Evolutionary conservation across 495 filamentous ascomycete species (phyloP).

Genomic region (Chlorociboria aeruginascens): DNA sequence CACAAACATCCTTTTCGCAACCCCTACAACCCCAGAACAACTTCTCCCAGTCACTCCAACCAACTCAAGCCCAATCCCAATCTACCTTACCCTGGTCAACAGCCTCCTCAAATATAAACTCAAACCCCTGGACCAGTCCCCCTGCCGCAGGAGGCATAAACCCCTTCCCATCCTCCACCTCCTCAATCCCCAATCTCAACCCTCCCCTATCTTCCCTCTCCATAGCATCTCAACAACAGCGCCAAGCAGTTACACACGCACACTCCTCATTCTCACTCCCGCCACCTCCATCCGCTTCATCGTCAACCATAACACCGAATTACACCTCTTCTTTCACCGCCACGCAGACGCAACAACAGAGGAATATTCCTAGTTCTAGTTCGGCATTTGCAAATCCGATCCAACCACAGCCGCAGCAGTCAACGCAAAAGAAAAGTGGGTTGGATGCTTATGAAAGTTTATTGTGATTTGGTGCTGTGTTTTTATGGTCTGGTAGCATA

Average conservation of each 20-base stretch:
- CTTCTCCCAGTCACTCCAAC: constrained; percentile 6
- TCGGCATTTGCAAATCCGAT: constrained; percentile 14
- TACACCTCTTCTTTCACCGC: constrained; percentile 23
- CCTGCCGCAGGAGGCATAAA: constrained; percentile 9
- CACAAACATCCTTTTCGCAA: background rate
- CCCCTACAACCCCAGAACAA: constrained; percentile 15
- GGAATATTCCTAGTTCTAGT: constrained; percentile 9
- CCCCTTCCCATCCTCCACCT: constrained; percentile 4
- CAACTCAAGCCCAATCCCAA: background rate
- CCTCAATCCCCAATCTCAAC: constrained; percentile 23
- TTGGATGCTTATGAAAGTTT: constrained; percentile 77
- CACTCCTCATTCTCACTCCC: constrained; percentile 34
- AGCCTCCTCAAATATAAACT: background rate
- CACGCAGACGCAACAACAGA: constrained; percentile 11
- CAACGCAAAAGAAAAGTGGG: constrained; percentile 42
- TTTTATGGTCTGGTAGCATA: too few relatives aligned
- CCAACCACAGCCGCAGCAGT: constrained; percentile 23
- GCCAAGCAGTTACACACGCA: constrained; percentile 6
- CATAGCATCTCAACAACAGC: constrained; percentile 7
- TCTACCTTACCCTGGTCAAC: constrained; percentile 14
- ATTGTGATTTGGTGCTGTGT: constrained; percentile 29
- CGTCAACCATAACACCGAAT: too few relatives aligned
- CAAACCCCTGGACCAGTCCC: constrained; percentile 17
- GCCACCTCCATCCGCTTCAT: constrained; percentile 31
- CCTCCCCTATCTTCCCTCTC: constrained; percentile 16